Conservation (phyloP, 306 rosid genomes). For the Macrotyloma uniflorum region DNA sequence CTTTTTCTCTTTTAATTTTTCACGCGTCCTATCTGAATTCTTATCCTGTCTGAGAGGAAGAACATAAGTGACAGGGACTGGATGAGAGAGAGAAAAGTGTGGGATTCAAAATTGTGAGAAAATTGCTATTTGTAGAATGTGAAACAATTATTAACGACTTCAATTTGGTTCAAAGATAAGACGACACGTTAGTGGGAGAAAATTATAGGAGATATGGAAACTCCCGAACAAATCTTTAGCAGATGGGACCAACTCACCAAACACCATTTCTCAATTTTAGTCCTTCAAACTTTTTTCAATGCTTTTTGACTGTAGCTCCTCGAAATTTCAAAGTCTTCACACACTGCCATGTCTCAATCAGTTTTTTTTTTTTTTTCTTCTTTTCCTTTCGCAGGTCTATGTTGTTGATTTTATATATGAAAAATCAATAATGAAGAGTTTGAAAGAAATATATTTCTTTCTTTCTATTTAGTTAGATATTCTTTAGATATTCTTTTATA, state of each 20-base stretch:
- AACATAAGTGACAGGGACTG: not conserved
- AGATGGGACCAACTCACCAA: conserved; percentile 34
- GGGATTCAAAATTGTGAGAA: not conserved
- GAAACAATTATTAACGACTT: not conserved
- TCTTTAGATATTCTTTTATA: too few species aligned
- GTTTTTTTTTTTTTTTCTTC: too few species aligned
- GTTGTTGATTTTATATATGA: too few species aligned
- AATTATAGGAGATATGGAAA: not conserved
- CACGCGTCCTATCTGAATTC: not conserved
- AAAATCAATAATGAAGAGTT: too few species aligned
- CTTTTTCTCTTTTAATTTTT: not conserved
- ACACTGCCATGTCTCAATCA: not conserved
- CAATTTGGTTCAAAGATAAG: not conserved
- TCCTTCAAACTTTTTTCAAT: conserved; percentile 7
- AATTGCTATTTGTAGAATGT: not conserved
- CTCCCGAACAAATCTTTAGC: not conserved
- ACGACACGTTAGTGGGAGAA: not conserved
- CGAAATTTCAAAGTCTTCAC: not conserved
- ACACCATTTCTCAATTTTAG: conserved; percentile 10
- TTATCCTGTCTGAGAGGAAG: not conserved
- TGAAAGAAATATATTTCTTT: too few species aligned
- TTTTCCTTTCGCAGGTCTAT: too few species aligned
- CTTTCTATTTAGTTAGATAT: too few species aligned
- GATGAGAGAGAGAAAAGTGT: too few species aligned
- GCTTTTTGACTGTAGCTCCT: not conserved